Evolutionary conservation across 495 filamentous ascomycete species (phyloP), one percentile per base, ranked within the genome.

Genomic region (Annulohypoxylon maeteangense): DNA sequence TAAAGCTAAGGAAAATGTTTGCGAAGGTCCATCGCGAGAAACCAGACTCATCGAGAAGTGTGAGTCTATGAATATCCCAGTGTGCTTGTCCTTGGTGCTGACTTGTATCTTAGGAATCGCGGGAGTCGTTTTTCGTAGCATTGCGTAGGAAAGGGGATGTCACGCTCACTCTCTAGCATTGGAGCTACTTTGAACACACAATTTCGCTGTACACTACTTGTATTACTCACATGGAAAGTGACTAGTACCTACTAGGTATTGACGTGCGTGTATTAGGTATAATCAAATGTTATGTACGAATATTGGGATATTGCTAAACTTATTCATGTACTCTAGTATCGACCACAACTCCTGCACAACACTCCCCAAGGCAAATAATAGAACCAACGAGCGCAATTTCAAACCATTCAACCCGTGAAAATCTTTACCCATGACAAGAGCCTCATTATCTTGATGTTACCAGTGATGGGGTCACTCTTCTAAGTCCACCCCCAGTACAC

Each of bases 41-140:
- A 78, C 95, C 96, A 10, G 89, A 94, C 55, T 91, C 93, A 16
- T 98, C 95, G 40, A 87, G 96, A 74, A 90, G 84, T 75, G 95
- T 97, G 86, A 74, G 90, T 82, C 53, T 40, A 10, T 16, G 6
- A 22, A 14, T n/a, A 27, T 4, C 1, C 1, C 8, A 22, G 1
- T 25, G 11, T 44, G 0, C 3, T 51, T 27, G n/a, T 14, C 29
- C 6, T 44, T 12, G 8, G 18, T 27, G 27, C 48, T 72, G 47
- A 72, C 18, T 55, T n/a, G 8, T 32, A 56, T 32, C 14, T 25
- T 72, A 98, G 95, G 94, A 97, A 85, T 98, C 94, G 2, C 91
- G 87, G 77, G 95, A 99, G 79, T 83, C 87, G 1, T 99, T 90
- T 74, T 97, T 98, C 71, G 89, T 98, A 36, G 93, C 90, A 5